These are phyloP conservation scores for Russula sp. DNA, from an alignment of 768 basidiomycete species.

Conservation along the genomic window DNA sequence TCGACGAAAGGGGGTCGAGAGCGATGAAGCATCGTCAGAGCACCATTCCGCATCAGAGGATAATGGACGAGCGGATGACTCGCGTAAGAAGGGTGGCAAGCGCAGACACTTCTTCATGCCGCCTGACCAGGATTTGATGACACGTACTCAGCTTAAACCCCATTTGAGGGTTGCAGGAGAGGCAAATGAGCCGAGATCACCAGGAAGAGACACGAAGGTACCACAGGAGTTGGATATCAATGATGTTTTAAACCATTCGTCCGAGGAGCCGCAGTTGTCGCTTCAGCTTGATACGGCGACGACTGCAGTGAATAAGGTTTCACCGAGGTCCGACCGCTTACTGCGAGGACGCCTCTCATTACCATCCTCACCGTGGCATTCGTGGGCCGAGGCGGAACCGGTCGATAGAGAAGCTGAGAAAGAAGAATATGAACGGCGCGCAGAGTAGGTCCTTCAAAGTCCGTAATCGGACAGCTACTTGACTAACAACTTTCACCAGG, in stretches of 20 bases:
- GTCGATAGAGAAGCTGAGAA: constrained; percentile 49
- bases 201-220: constrained; percentile 7
- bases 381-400: constrained; percentile 36
- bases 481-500: constrained; percentile 42
- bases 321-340: constrained; percentile 9
- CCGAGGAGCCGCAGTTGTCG: background rate
- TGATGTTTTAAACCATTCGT: constrained; percentile 4
- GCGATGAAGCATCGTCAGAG: constrained; percentile 51
- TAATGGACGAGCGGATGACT: constrained; percentile 18
- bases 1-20: constrained; percentile 38
- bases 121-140: constrained; percentile 21
- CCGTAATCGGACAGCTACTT: constrained; percentile 19
- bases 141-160: constrained; percentile 12
- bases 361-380: constrained; percentile 32
- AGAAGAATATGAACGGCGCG: constrained; percentile 57
- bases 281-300: background rate
- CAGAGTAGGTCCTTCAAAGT: constrained; percentile 43
- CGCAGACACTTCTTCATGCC: constrained; percentile 25
- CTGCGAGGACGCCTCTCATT: constrained; percentile 39
- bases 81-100: constrained; percentile 13
- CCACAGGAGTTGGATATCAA: background rate
- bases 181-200: background rate
- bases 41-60: constrained; percentile 30
- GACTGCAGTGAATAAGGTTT: background rate
- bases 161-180: background rate